phyloP scores from a whole-genome alignment of 345 rosid genomes.

The Aethionema arabicum region DNA sequence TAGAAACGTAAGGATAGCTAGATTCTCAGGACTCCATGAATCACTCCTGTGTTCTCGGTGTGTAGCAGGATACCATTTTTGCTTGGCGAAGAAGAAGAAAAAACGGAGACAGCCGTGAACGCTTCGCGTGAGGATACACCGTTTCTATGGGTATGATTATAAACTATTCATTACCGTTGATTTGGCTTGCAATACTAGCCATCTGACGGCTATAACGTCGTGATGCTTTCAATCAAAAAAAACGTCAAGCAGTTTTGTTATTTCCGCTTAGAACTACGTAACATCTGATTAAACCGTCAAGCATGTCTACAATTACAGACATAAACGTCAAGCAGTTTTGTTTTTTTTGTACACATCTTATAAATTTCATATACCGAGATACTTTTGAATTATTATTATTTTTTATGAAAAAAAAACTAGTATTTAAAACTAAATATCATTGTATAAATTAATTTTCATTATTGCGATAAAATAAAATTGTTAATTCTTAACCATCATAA shows the following conservation, averaged over 20 bases:
- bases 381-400: too few species aligned
- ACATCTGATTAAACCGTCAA: background rate
- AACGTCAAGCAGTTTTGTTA: slow-evolving; percentile 3
- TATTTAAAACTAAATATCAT: too few species aligned
- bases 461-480: too few species aligned
- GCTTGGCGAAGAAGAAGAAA: slow-evolving; percentile 18
- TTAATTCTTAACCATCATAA: too few species aligned
- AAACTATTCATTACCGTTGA: background rate
- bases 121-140: background rate
- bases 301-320: slow-evolving; percentile 1
- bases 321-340: slow-evolving; percentile 5
- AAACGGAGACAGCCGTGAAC: background rate
- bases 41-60: background rate
- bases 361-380: too few species aligned
- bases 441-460: too few species aligned
- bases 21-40: background rate
- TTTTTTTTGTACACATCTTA: too few species aligned
- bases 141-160: background rate
- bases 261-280: slow-evolving; percentile 16
- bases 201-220: slow-evolving; percentile 9
- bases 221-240: background rate
- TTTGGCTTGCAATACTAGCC: background rate
- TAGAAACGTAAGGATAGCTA: slow-evolving; percentile 6
- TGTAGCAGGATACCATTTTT: background rate
- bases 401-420: too few species aligned